These are phyloP conservation scores for Beta lomatogona DNA, from an alignment of 179 eudicot genomes.

Conservation along the genomic window DNA sequence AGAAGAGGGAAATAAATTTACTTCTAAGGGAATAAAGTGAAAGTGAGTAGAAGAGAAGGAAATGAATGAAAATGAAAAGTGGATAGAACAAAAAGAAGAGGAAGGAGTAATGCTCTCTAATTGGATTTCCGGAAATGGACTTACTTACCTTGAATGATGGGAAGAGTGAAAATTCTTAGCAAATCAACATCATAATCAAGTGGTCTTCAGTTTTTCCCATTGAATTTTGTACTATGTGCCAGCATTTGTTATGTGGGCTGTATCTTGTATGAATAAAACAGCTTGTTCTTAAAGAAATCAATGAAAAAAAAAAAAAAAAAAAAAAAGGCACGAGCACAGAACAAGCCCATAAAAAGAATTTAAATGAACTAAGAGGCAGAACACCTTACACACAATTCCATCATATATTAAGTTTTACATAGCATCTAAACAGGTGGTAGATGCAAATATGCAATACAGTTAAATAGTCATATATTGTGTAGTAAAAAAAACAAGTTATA, in stretches of 20 bases:
- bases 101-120: not conserved
- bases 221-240: not conserved
- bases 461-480: not conserved
- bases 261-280: not conserved
- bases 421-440: not conserved
- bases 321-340: not conserved
- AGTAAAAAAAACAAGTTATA: not conserved
- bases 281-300: not conserved
- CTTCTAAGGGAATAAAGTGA: too few relatives aligned
- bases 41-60: too few relatives aligned
- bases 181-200: not conserved
- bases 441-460: not conserved
- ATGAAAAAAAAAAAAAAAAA: not conserved
- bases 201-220: not conserved
- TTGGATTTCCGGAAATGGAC: not conserved
- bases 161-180: not conserved
- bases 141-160: not conserved
- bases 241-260: not conserved
- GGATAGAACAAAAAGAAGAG: too few relatives aligned
- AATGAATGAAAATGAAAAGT: too few relatives aligned
- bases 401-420: not conserved
- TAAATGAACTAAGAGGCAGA: not conserved
- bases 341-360: not conserved
- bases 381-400: constrained; percentile 9
- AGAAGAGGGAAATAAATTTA: too few relatives aligned